phyloP scores from a whole-genome alignment of 2,329 filamentous ascomycete genomes.

The Hypoxylon sp. region DNA sequence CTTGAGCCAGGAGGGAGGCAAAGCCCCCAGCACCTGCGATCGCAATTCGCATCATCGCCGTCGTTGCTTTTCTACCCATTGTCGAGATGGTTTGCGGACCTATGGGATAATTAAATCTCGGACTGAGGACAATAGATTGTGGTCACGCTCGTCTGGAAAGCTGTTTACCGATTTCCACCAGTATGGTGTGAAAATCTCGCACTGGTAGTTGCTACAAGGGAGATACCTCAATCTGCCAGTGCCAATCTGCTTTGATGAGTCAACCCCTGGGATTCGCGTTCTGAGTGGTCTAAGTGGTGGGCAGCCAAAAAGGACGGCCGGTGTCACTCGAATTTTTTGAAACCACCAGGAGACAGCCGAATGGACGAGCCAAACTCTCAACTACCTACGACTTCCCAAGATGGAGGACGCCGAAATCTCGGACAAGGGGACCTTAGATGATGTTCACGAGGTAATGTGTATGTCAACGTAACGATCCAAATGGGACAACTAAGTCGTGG shows the following conservation, averaged over 20 bases:
- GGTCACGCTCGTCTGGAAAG: constrained; percentile 35
- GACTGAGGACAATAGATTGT: constrained; percentile 30
- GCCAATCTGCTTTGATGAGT: constrained; percentile 45
- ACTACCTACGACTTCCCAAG: constrained; percentile 41
- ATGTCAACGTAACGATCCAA: constrained; percentile 41
- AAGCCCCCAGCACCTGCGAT: constrained; percentile 74
- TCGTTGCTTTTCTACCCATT: constrained; percentile 49
- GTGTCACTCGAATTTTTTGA: constrained; percentile 48
- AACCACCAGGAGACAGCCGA: constrained; percentile 44
- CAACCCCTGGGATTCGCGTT: constrained; percentile 45
- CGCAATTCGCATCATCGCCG: constrained; percentile 70
- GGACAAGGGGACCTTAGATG: constrained; percentile 40
- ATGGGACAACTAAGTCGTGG: constrained; percentile 42
- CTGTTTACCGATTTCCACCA: constrained; percentile 34
- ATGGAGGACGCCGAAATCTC: constrained; percentile 47
- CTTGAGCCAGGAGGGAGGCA: constrained; percentile 69
- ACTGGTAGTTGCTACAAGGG: constrained; percentile 44
- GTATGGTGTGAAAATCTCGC: constrained; percentile 43
- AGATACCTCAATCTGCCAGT: constrained; percentile 46
- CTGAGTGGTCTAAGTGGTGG: constrained; percentile 45
- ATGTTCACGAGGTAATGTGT: constrained; percentile 41
- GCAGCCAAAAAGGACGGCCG: constrained; percentile 40
- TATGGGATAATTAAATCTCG: constrained; percentile 38
- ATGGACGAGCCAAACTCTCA: constrained; percentile 37
- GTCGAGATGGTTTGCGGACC: constrained; percentile 31